Conservation (phyloP, 1,284 basidiomycete species). For the Fomitopsis betulina region DNA sequence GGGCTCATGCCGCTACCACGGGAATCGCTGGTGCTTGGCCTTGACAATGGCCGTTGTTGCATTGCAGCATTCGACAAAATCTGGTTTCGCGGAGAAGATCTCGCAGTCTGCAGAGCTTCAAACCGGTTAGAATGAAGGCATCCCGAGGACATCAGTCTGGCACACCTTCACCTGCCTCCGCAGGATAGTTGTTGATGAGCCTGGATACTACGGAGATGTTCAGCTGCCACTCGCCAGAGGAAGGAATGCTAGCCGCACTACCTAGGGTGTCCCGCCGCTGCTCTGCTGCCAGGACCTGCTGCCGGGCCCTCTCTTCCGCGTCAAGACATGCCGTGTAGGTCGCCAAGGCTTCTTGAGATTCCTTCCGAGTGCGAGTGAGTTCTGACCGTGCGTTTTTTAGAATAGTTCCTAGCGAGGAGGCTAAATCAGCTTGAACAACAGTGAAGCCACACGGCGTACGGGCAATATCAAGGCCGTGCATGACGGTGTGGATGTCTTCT, state of each 20-base stretch:
- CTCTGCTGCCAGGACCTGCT: conserved; percentile 58
- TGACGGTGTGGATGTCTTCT: conserved; percentile 14
- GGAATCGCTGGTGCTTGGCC: conserved; percentile 6
- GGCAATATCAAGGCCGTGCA: conserved; percentile 22
- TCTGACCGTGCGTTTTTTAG: conserved; percentile 36
- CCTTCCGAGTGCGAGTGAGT: conserved; percentile 55
- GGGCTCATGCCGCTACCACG: conserved; percentile 6
- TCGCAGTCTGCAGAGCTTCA: not conserved
- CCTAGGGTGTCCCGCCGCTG: conserved; percentile 68
- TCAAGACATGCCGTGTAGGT: conserved; percentile 66
- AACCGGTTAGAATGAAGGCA: not conserved
- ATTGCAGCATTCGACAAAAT: not conserved
- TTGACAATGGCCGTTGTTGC: conserved; percentile 1
- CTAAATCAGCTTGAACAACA: not conserved
- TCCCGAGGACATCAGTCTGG: conserved; percentile 1
- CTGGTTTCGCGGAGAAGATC: not conserved
- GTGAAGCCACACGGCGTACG: conserved; percentile 11
- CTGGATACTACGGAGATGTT: conserved; percentile 20
- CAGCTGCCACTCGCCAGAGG: not conserved
- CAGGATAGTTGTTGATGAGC: conserved; percentile 19
- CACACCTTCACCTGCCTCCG: conserved; percentile 20
- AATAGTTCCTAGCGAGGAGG: conserved; percentile 27
- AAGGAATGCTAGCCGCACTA: conserved; percentile 27
- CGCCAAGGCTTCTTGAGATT: conserved; percentile 67
- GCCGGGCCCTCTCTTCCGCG: conserved; percentile 57